These are phyloP conservation scores for Dipteronia dyeriana DNA, from an alignment of 345 rosid genomes.

Conservation along the genomic window DNA sequence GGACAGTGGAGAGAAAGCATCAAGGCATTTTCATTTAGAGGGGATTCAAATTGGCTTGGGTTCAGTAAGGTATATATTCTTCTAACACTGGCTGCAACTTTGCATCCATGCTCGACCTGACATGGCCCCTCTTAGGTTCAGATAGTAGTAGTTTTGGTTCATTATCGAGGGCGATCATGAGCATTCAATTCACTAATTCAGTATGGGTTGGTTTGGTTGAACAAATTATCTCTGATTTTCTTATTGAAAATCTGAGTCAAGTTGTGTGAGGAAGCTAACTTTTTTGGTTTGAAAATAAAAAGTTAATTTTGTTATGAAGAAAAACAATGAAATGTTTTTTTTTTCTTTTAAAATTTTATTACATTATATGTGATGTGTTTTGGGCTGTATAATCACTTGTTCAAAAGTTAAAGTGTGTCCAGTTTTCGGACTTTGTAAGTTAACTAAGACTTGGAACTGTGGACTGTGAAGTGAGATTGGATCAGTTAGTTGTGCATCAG, in stretches of 20 bases:
- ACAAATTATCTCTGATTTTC: not conserved
- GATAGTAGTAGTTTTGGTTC: not conserved
- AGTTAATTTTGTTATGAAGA: not conserved
- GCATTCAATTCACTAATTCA: slow-evolving; percentile 1
- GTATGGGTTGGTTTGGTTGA: not conserved
- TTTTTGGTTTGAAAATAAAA: not conserved
- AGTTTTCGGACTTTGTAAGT: slow-evolving; percentile 1
- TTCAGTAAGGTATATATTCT: slow-evolving; percentile 52
- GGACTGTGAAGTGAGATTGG: not conserved
- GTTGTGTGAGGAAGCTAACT: not conserved
- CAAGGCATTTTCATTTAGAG: slow-evolving; percentile 59
- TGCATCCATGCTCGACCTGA: not conserved
- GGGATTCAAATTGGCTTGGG: slow-evolving; percentile 80
- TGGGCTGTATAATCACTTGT: not conserved
- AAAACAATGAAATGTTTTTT: not conserved
- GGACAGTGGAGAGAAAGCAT: slow-evolving; percentile 47
- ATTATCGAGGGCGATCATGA: not conserved
- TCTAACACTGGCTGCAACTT: not conserved
- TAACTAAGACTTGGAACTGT: not conserved
- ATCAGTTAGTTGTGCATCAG: not conserved
- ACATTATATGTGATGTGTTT: not conserved
- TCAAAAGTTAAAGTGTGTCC: not conserved
- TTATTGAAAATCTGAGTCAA: not conserved
- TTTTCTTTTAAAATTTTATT: not conserved
- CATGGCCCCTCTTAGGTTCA: not conserved